These are phyloP conservation scores for Pisolithus thermaeus DNA, from an alignment of 1,284 basidiomycete species.

Conservation along the genomic window DNA sequence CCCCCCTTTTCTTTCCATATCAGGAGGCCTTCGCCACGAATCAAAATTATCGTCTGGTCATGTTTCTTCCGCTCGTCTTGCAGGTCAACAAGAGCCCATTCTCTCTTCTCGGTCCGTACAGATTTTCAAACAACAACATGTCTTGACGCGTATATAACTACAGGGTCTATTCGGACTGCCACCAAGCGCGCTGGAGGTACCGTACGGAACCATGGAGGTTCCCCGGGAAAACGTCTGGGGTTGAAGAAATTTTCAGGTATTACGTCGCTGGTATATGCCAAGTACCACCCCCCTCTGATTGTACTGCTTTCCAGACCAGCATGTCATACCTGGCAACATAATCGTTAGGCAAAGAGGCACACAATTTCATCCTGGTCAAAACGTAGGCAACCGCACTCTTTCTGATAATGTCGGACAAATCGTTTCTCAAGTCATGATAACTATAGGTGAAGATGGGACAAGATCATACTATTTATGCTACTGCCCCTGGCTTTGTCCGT, in stretches of 20 bases:
- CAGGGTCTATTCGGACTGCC: constrained; percentile 77
- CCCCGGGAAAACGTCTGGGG: constrained; percentile 86
- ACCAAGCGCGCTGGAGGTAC: constrained; percentile 94
- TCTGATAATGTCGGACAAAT: constrained; percentile 6
- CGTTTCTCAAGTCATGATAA: constrained; percentile 6
- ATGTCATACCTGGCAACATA: constrained; percentile 88
- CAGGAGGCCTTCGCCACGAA: too few relatives aligned
- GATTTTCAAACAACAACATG: not conserved
- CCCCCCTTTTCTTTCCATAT: too few relatives aligned
- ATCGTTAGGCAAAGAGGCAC: constrained; percentile 90
- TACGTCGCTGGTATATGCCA: constrained; percentile 15
- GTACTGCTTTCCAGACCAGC: constrained; percentile 54
- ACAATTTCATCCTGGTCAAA: constrained; percentile 85
- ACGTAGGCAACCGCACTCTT: constrained; percentile 46
- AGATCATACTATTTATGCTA: constrained; percentile 89
- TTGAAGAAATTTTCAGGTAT: constrained; percentile 91
- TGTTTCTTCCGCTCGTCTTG: constrained; percentile 35
- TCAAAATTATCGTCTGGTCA: not conserved
- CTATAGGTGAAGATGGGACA: constrained; percentile 80
- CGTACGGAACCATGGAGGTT: constrained; percentile 86
- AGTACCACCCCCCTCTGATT: constrained; percentile 11
- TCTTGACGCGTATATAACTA: constrained; percentile 6
- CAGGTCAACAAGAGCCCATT: constrained; percentile 41
- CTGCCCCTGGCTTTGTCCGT: constrained; percentile 83
- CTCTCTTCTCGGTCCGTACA: constrained; percentile 39